Base-by-base conservation (phyloP, 108 stramenopile genomes). In the Pseudonitzschia multistriata region DNA sequence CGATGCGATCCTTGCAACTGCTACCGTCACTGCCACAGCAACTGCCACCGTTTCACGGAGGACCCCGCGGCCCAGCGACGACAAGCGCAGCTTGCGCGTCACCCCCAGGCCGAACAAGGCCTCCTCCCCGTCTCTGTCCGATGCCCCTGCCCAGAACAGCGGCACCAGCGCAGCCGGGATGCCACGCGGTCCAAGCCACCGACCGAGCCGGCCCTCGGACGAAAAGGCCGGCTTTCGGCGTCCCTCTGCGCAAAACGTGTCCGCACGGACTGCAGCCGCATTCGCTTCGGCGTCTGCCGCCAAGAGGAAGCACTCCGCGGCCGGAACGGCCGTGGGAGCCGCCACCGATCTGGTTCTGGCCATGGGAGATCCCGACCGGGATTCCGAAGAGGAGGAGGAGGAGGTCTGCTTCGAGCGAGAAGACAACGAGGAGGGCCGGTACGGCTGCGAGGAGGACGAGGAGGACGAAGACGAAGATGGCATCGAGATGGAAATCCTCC, bases 401-500 rank as follows among this genome's bases (percentile, higher is more conserved):
- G 37, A 53, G 47, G 47, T 48, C 27, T 5, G 25, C 1, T 31
- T 1, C 31, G 4, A 31, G 8, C 28, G 13, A 2, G 31, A 29
- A 29, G 42, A 45, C 42, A 17, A 45, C 2, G 17, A 4, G 15
- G 7, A 45, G 17, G 42, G 17, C 42, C 15, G 11, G 42, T 45
- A 45, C 8, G 37, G 37, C 6, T 37, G 8, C 27, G 72, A 66
- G 25, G 63, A 74, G 64, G 72, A 67, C 0, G 77, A 72, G 24
- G 72, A 73, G 6, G 49, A 53, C 5, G 77, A 60, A 3, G 19
- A 14, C 0, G 55, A 56, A 13, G 77, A n/a, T n/a, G n/a, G 53
- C 6, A 70, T 63, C 13, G 77, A 72, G 10, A 56, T 59, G 3
- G 77, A 67, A 14, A 28, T 75, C 8, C 59, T 80, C 7, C 74